These are phyloP conservation scores for Zostera marina DNA, from an alignment of 116 monocot species.

Conservation along the genomic window DNA sequence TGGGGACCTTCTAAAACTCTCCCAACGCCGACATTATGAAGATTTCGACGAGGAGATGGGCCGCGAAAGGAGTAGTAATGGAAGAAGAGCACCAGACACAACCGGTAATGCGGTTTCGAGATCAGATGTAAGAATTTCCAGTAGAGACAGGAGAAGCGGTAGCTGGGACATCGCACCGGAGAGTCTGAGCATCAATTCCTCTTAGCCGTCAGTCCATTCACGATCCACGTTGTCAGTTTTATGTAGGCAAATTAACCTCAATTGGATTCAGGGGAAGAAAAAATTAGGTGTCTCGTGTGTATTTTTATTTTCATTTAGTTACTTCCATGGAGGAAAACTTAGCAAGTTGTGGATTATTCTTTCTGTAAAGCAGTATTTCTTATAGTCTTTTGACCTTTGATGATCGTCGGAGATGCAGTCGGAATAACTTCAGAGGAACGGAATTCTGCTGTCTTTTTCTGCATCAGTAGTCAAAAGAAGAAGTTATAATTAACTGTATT, in stretches of 20 bases:
- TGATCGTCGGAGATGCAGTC: background rate
- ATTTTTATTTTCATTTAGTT: too few species aligned
- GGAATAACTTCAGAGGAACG: too few species aligned
- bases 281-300: too few species aligned
- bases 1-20: constrained; percentile 54
- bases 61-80: constrained; percentile 9
- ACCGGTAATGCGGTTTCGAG: constrained; percentile 16
- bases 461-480: too few species aligned
- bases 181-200: constrained; percentile 23
- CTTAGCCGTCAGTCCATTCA: background rate
- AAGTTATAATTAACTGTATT: too few species aligned
- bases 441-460: too few species aligned
- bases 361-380: too few species aligned
- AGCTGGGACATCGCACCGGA: constrained; percentile 69
- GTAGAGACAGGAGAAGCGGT: constrained; percentile 36
- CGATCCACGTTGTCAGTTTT: too few species aligned
- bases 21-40: constrained; percentile 34
- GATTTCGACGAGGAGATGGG: constrained; percentile 30
- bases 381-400: background rate
- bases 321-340: too few species aligned
- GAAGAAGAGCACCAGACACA: background rate
- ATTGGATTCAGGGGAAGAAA: too few species aligned
- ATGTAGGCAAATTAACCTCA: too few species aligned
- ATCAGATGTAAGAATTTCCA: constrained; percentile 31
- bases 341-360: too few species aligned